Evolutionary conservation across 1,284 basidiomycete genomes (phyloP).

Genomic region (Dichomitus squalens): DNA sequence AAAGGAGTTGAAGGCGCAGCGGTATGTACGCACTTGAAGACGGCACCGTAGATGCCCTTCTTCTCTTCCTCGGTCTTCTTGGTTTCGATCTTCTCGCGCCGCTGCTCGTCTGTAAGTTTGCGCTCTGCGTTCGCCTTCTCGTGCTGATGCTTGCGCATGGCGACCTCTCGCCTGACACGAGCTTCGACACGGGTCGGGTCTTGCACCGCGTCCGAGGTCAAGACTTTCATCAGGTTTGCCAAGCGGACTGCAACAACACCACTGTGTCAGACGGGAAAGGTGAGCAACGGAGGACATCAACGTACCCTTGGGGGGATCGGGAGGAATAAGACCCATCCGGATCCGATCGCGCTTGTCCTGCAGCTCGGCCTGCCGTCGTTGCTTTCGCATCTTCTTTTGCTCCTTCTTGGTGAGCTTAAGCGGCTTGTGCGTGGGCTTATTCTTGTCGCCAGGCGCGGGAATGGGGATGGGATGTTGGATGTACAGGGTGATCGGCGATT

Average conservation of each 20-base stretch:
- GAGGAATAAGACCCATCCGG: constrained; percentile 94
- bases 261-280: constrained; percentile 10
- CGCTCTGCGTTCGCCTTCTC: constrained; percentile 93
- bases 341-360: constrained; percentile 96
- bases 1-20: background rate
- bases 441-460: constrained; percentile 87
- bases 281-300: constrained; percentile 1
- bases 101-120: constrained; percentile 90
- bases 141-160: constrained; percentile 85
- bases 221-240: constrained; percentile 96
- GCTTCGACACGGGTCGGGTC: constrained; percentile 98
- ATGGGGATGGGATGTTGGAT: constrained; percentile 98
- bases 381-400: constrained; percentile 95
- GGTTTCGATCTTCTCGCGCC: constrained; percentile 82
- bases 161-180: constrained; percentile 90
- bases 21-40: constrained; percentile 77
- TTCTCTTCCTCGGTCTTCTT: constrained; percentile 88
- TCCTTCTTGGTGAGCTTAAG: constrained; percentile 94
- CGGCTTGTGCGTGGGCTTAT: constrained; percentile 74
- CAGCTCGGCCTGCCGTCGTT: constrained; percentile 85
- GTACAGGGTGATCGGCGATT: constrained; percentile 87
- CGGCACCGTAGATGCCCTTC: constrained; percentile 84
- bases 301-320: constrained; percentile 92
- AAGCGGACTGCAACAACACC: constrained; percentile 70
- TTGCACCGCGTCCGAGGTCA: constrained; percentile 95